phyloP scores from a whole-genome alignment of 805 yeast species.

The Jamesozyma jinghongensis region DNA sequence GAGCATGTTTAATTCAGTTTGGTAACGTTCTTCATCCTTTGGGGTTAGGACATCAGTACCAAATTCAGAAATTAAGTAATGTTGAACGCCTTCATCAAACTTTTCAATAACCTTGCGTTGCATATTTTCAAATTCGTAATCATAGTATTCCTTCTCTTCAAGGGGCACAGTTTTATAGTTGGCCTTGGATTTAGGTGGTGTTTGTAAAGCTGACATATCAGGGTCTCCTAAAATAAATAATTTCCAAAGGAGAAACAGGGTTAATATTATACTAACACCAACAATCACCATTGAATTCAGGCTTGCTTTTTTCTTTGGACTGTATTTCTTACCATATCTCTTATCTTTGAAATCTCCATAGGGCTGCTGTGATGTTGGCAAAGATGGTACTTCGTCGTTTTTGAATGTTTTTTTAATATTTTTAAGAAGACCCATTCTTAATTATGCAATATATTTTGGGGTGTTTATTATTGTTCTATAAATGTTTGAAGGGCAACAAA shows the following conservation, averaged over 20 bases:
- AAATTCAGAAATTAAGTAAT: conserved; percentile 30
- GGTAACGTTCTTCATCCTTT: conserved; percentile 22
- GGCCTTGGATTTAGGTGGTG: neutral
- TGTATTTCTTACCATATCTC: neutral
- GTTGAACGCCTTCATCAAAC: conserved; percentile 34
- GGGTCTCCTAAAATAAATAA: no score
- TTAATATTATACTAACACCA: neutral
- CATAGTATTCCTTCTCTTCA: conserved; percentile 27
- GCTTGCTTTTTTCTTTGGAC: neutral
- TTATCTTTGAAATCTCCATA: neutral
- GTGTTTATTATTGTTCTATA: neutral
- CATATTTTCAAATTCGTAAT: conserved; percentile 29
- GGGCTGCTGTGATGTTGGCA: neutral
- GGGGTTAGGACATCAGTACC: conserved; percentile 28
- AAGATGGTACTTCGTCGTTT: neutral
- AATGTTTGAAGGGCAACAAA: no score
- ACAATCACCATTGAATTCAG: neutral
- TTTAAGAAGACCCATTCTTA: neutral
- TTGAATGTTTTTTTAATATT: neutral
- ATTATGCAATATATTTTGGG: neutral
- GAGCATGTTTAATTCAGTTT: conserved; percentile 32
- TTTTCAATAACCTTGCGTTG: conserved; percentile 28
- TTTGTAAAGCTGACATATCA: no score
- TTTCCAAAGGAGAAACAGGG: neutral
- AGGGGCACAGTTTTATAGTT: conserved; percentile 12